Evolutionary conservation across 805 yeast genomes (phyloP), one percentile per base, ranked within the genome.

Genomic region (Candida khao-thaluensis): DNA sequence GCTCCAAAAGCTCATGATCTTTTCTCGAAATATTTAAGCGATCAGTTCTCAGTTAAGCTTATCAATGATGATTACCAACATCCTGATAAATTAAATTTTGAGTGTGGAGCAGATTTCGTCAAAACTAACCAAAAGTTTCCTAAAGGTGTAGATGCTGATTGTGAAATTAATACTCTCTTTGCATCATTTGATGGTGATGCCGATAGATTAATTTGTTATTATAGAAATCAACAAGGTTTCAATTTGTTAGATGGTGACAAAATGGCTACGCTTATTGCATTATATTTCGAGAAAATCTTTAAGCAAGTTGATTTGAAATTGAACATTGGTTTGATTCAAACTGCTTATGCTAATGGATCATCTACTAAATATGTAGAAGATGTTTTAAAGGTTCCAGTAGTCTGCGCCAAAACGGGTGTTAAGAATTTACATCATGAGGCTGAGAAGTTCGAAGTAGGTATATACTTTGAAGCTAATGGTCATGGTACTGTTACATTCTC

Each of bases 391-490:
- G 63, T 87, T 10, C 95, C 96, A 1, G 96, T 88, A 4, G 77
- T 78, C 1, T 86, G 91, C 60, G 86, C 98, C 0, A 83, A 95
- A 30, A 93, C 99, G 2, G 99, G 99, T 27, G 99, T 93, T 24
- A 93, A 93, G 62, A 95, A 93, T 64, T 69, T 93, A 47, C 99
- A 93, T 59, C 97, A 91, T 55, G 95, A 89, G 36, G 93, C 95
- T 1, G 78, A 75, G 43, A 73, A 79, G 30, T 93, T 77, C 55
- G 98, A 89, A 54, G 74, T 91, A 45, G 99, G 99, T 17, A 81
- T 93, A 11, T 93, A 93, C 64, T 93, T 93, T 53, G 99, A 93
- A 67, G 99, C 99, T 38, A 93, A 93, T 58, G 99, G 99, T n/a
- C 99, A 93, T 57, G 99, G 99, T 10, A 93, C 99, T 0, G 95